Evolutionary conservation across 805 yeast genomes (phyloP), one percentile per base, ranked within the genome.

Genomic region (Komagataella pseudopastoris): DNA sequence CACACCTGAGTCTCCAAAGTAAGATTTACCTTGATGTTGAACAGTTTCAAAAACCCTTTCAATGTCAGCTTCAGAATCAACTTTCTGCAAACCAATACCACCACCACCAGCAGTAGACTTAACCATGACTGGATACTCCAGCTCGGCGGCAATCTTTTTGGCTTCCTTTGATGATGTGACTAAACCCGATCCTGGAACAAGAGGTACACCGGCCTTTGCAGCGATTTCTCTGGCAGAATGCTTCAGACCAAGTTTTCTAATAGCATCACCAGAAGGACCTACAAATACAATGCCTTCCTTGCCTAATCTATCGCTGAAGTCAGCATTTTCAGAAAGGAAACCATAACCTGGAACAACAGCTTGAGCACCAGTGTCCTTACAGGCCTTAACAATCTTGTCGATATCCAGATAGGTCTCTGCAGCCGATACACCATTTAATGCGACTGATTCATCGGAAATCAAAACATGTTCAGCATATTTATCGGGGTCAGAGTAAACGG

Each of bases 101-200:
- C 99, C 99, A 62, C 99, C 99, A 64, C 99, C 99, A 23, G 98
- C 98, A 55, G 99, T 93, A 23, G 96, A 85, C 68, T 91, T 91
- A 50, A 93, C 87, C 98, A 91, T 91, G 39, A 91, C 80, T 24
- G 98, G 98, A 60, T 88, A 93, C 52, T 77, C 85, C 50, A 91
- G 71, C 59, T 77, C 70, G 16, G 78, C 81, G 14, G 96, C 98
- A 55, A 83, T 77, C 54, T 70, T 74, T 52, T 74, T 71, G 3
- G 98, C 98, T 60, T 86, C 96, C 8, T 75, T 75, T 10, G 90
- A 75, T 55, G 78, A 70, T 1, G 77, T 70, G 44, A 91, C 81
- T 57, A 93, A 74, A 6, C 88, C 95, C 14, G 97, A 86, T 49
- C 99, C 99, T n/a, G 99, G 98, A 53, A 90, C 97, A 53, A 93